Evolutionary conservation across 805 yeast genomes (phyloP), one percentile per base, ranked within the genome.

Genomic region (Hanseniaspora hatyaiensis): DNA sequence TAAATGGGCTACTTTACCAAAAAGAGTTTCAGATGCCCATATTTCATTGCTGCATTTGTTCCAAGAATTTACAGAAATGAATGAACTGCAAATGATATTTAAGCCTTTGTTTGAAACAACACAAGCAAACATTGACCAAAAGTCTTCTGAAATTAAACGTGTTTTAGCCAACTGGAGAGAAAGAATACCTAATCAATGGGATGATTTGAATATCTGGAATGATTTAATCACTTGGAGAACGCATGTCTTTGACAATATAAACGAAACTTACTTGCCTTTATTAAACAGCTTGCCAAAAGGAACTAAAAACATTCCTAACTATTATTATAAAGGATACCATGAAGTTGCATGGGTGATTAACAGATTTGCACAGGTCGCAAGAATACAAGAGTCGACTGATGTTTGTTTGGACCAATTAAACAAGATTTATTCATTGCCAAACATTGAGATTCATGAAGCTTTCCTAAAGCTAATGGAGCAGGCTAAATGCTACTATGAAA

Each of bases 311-410:
- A 83, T 84, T 26, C 85, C 86, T 60, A 87, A 96, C 1, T 88
- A 87, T 59, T 97, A 96, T 1, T 94, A 89, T 65, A 73, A 98
- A 54, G 99, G 99, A 1, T 92, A 85, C 65, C 99, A 92, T 62
- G 99, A 92, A 64, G 86, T 89, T 62, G 98, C 98, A 0, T 94
- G 98, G 96, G 95, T 92, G 6, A 89, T 92, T 58, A 92, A 92
- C 65, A 68, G 97, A 46, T 92, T 92, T 69, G 98, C 99, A 0
- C 98, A 92, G 66, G 97, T 94, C 47, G 97, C 98, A 0, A 75
- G 98, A 53, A 86, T 87, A 63, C 99, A 92, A 62, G 80, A 84
- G 53, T 84, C 92, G 94, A 84, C 95, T 1, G 96, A 92, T 49
- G 98, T 94, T 33, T 92, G 98, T 66, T 78, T 89, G 53, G 82